Conservation (phyloP, 257 asterid species). For the Echites panduratus region DNA sequence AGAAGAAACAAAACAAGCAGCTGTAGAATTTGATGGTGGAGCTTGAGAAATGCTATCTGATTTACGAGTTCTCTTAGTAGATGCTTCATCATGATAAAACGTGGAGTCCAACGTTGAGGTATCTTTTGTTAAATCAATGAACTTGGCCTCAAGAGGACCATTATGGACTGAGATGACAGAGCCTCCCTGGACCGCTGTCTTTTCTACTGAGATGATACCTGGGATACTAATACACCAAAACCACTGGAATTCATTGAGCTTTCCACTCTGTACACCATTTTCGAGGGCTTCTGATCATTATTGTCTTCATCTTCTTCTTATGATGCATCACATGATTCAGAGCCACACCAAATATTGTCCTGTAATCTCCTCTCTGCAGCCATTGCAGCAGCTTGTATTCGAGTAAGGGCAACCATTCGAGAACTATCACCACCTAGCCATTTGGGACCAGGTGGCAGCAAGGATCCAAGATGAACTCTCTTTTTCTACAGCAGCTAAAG, state of each 20-base stretch:
- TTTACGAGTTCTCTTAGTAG: too few relatives aligned
- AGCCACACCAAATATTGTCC: too few relatives aligned
- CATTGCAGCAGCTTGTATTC: conserved; percentile 95
- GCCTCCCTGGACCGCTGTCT: conserved; percentile 33
- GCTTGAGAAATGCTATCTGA: too few relatives aligned
- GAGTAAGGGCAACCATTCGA: conserved; percentile 67
- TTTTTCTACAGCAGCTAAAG: conserved; percentile 81
- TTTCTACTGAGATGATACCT: conserved; percentile 73
- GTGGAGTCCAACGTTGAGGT: too few relatives aligned
- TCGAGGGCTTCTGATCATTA: conserved; percentile 29
- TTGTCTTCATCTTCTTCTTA: conserved; percentile 62
- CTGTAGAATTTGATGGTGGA: too few relatives aligned
- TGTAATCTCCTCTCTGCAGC: too few relatives aligned
- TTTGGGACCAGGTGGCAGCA: conserved; percentile 85
- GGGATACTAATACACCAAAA: too few relatives aligned
- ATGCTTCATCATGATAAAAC: too few relatives aligned
- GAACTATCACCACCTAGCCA: conserved; percentile 78
- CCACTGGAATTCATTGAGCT: too few relatives aligned
- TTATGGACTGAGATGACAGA: conserved; percentile 20
- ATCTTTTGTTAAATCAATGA: conserved; percentile 31
- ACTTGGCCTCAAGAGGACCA: conserved; percentile 22
- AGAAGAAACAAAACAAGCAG: conserved; percentile 26
- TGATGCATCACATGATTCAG: conserved; percentile 46
- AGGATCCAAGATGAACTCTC: conserved; percentile 64
- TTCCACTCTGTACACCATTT: too few relatives aligned